Base-by-base conservation (phyloP, 2,329 filamentous ascomycete genomes). In the Pyrenophora seminiperda region DNA sequence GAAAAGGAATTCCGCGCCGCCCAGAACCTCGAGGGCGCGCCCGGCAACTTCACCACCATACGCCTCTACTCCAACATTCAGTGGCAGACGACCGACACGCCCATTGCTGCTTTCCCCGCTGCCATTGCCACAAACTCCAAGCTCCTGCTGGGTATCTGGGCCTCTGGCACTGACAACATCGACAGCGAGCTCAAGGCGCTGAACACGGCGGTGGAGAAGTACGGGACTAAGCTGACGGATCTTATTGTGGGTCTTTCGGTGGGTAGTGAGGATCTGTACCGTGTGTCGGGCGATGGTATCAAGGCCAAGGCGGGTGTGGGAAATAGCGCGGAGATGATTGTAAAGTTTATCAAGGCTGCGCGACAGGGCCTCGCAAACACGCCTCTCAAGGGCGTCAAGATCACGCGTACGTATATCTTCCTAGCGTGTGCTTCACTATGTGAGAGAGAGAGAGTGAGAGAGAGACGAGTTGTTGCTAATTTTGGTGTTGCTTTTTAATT, bases 61-160 rank as follows among this genome's bases (percentile, higher is more conserved):
- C 84, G 88, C 53, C 79, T 90, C 20, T 91, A 87, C 76, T 90
- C 87, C 62, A 90, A 84, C 79, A 78, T 88, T 42, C 87, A 91
- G 80, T 81, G 73, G 22, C 83, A 83, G 57, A 86, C 87, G 4
- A 73, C 81, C 54, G 84, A 80, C 72, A 79, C 80, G 14, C 83
- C 84, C 60, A 91, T 88, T 66, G 78, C 81, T 34, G 71, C 71
- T 5, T 67, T 73, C 52, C 59, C 66, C 2, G 70, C 71, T 22
- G 71, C 71, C 14, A 59, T 72, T 38, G 61, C 62, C 5, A 72
- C 68, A 1, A 66, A 68, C 41, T 67, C 70, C 13, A 71, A 67
- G 54, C 63, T 73, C 5, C 66, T 73, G 4, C 67, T 73, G 13
- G 71, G 71, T 24, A 61, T 73, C 24, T 73, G 71, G 71, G 65